Percentiles rank a stretch among this genome's conserved stretches.
These are phyloP conservation scores for Nitzschia palea DNA, from an alignment of 108 stramenopile species.

Conservation along the genomic window DNA sequence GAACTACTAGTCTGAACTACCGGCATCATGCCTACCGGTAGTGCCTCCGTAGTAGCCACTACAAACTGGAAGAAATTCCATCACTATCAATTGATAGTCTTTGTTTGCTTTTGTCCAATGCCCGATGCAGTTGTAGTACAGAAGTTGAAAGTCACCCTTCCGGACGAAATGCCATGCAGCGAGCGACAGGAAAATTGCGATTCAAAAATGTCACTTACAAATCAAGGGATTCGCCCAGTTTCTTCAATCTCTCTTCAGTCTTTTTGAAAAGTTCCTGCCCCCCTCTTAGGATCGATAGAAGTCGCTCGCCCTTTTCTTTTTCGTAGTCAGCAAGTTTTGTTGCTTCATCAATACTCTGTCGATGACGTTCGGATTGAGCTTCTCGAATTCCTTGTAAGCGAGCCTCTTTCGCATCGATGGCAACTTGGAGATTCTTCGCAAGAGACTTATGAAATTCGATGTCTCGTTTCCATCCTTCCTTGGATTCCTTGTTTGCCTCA, in stretches of 20 bases:
- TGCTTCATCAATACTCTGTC: slow-evolving; percentile 1
- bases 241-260: background rate
- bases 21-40: too few species aligned
- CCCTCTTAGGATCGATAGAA: background rate
- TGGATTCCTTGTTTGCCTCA: background rate
- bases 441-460: slow-evolving; percentile 25
- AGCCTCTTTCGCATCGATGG: slow-evolving; percentile 28
- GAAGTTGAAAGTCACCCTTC: too few species aligned
- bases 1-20: too few species aligned
- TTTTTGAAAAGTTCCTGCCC: background rate
- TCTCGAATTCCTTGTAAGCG: slow-evolving; percentile 20
- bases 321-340: background rate
- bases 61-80: too few species aligned
- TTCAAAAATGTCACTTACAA: too few species aligned
- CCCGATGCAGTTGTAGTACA: too few species aligned
- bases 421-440: slow-evolving; percentile 33
- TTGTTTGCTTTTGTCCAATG: too few species aligned
- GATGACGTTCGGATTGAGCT: background rate
- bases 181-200: too few species aligned
- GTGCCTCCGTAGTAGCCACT: too few species aligned
- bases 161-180: too few species aligned
- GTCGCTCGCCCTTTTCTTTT: background rate
- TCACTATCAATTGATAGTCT: too few species aligned
- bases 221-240: background rate
- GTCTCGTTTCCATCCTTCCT: slow-evolving; percentile 15